Base-by-base conservation (phyloP, 1,284 basidiomycete species). In the Trichosporon sp. region DNA sequence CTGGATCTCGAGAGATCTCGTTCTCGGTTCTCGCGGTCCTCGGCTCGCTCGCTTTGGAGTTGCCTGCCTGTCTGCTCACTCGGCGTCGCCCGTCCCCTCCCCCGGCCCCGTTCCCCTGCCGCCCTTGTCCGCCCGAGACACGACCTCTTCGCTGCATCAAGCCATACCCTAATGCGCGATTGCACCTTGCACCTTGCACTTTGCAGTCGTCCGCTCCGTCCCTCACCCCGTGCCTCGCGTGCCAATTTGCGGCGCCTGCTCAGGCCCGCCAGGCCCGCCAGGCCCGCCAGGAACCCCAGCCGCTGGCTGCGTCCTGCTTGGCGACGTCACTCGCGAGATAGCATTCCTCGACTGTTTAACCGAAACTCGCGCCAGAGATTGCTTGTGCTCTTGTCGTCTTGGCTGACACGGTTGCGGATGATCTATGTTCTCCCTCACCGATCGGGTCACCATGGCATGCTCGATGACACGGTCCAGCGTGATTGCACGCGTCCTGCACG, bases 1-100 rank as follows among this genome's bases (percentile, higher is more conserved):
- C 56, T 60, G 56, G 56, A 60, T 60, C 56, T 60, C 8, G 11
- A 15, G 18, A 60, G 56, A 60, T 60, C 56, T 60, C 56, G 56
- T 60, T 60, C 56, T 60, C 56, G 56, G 56, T 60, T 60, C 56
- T n/a, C 56, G 31, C 56, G 27, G 56, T 32, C 27, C 56, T 32
- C 56, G 47, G 47, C 47, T 31, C 56, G 53, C 53, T 58, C 53
- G 53, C 56, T 31, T 60, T 51, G 21, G 47, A 47, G 18, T 47
- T 7, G 44, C 21, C 44, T 47, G 21, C 18, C 35, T n/a, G n/a
- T 34, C 34, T 34, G 12, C 34, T 34, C 34, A 34, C 34, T 34
- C n/a, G n/a, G n/a, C n/a, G 34, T 12, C 12, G 6, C 34, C 6
- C 34, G 12, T 34, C 44, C 6, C 47, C 21, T 25, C 9, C 47